phyloP scores from a whole-genome alignment of 2,329 filamentous ascomycete genomes.

The Fusarium mangiferae region DNA sequence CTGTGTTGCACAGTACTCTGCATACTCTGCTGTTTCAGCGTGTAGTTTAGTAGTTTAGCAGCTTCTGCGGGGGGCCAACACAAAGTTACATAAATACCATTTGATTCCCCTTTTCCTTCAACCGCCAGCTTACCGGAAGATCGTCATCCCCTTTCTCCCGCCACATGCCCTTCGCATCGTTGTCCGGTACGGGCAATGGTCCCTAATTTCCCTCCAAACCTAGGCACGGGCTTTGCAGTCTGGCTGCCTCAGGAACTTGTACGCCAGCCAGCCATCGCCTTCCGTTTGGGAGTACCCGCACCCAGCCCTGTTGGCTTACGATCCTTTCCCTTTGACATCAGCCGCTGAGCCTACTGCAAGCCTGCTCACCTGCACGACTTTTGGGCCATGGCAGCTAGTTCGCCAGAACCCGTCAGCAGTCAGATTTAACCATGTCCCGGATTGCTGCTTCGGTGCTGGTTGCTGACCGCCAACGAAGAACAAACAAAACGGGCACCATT shows the following conservation, averaged over 20 bases:
- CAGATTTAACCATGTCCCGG: constrained; percentile 38
- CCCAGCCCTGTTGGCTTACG: constrained; percentile 41
- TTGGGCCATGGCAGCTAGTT: constrained; percentile 12
- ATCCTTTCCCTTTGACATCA: constrained; percentile 39
- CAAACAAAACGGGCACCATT: background rate
- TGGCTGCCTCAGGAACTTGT: constrained; percentile 15
- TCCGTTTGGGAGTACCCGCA: constrained; percentile 30
- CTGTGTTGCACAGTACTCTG: constrained; percentile 11
- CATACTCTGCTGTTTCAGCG: constrained; percentile 15
- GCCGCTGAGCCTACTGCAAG: constrained; percentile 38
- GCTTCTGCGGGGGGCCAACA: background rate
- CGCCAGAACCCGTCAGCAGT: constrained; percentile 24
- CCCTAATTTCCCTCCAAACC: constrained; percentile 37
- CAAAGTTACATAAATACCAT: constrained; percentile 24
- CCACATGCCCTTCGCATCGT: constrained; percentile 16
- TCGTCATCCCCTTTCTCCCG: constrained; percentile 33
- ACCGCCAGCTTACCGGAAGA: constrained; percentile 14
- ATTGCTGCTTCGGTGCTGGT: constrained; percentile 13
- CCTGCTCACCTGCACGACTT: constrained; percentile 31
- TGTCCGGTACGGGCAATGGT: constrained; percentile 22
- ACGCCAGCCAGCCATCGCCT: constrained; percentile 25
- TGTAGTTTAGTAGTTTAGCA: constrained; percentile 3
- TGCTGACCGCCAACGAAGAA: constrained; percentile 36
- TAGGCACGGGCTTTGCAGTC: constrained; percentile 26
- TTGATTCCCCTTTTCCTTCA: constrained; percentile 14